These are phyloP conservation scores for Suillus cothurnatus DNA, from an alignment of 768 basidiomycete species.

Conservation along the genomic window DNA sequence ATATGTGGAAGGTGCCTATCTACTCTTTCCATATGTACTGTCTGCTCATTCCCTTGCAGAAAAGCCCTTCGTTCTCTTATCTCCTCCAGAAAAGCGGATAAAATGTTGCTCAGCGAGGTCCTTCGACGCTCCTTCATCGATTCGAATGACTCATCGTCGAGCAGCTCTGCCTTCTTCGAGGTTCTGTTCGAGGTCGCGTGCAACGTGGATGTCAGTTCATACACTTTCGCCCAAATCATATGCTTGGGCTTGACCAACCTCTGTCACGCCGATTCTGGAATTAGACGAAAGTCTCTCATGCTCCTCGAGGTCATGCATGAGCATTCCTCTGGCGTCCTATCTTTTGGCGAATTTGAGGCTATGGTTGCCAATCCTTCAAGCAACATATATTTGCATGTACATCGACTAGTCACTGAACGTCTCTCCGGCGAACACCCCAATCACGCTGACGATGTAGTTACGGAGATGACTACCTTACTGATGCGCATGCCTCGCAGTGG, in stretches of 20 bases:
- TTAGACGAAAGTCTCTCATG: constrained; percentile 77
- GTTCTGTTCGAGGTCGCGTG: constrained; percentile 72
- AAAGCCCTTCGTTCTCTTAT: constrained; percentile 77
- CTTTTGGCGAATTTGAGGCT: constrained; percentile 74
- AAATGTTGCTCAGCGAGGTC: constrained; percentile 61
- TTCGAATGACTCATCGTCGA: constrained; percentile 52
- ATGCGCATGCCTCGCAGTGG: constrained; percentile 58
- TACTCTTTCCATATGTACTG: constrained; percentile 15
- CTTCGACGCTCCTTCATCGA: constrained; percentile 71
- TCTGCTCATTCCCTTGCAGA: constrained; percentile 42
- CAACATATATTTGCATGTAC: constrained; percentile 79
- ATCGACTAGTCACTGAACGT: constrained; percentile 73
- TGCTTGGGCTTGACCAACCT: constrained; percentile 86
- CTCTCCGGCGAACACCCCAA: constrained; percentile 78
- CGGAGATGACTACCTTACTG: constrained; percentile 74
- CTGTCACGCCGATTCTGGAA: constrained; percentile 63
- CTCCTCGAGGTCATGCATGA: constrained; percentile 75
- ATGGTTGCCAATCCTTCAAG: constrained; percentile 71
- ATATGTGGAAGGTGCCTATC: constrained; percentile 27
- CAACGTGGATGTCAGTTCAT: constrained; percentile 53
- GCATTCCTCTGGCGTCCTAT: constrained; percentile 63
- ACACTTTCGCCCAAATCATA: constrained; percentile 71
- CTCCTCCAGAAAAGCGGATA: constrained; percentile 53
- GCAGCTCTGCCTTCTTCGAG: constrained; percentile 73
- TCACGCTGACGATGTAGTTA: constrained; percentile 63